Conservation (phyloP, 768 basidiomycete genomes). For the Rhodocollybia butyracea region DNA sequence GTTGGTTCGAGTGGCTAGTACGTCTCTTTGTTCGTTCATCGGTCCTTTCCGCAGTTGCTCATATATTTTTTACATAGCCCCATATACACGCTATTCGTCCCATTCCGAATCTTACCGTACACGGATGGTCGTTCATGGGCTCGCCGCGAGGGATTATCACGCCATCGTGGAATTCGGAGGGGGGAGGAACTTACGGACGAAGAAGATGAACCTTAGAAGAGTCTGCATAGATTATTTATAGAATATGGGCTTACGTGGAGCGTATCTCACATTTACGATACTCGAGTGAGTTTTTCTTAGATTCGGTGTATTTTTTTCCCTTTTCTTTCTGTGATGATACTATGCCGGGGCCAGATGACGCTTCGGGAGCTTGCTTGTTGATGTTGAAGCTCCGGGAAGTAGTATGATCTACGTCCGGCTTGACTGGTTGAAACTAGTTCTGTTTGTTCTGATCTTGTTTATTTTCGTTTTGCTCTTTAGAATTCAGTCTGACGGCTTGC, state of each 20-base stretch:
- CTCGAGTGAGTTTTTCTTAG: slow-evolving; percentile 8
- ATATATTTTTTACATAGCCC: slow-evolving; percentile 48
- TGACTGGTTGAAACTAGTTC: no score
- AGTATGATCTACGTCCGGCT: slow-evolving; percentile 63
- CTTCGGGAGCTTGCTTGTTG: slow-evolving; percentile 34
- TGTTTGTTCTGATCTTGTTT: no score
- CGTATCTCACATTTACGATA: neutral
- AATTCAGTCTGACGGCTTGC: no score
- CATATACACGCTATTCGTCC: slow-evolving; percentile 74
- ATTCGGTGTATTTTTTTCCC: neutral
- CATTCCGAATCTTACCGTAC: slow-evolving; percentile 74
- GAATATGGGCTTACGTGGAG: neutral
- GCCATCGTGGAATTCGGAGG: slow-evolving; percentile 58
- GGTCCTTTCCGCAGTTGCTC: neutral
- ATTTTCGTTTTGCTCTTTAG: no score
- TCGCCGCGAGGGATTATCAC: slow-evolving; percentile 58
- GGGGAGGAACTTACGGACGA: slow-evolving; percentile 92
- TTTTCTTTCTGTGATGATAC: slow-evolving; percentile 48
- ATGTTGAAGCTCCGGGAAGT: slow-evolving; percentile 39
- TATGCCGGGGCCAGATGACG: slow-evolving; percentile 87
- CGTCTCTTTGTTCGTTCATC: slow-evolving; percentile 27
- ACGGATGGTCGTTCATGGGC: slow-evolving; percentile 86
- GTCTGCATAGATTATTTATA: slow-evolving; percentile 12
- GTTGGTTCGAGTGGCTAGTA: slow-evolving; percentile 78
- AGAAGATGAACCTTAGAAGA: slow-evolving; percentile 41